Evolutionary conservation across 345 rosid genomes (phyloP), one percentile per base, ranked within the genome.

Genomic region (Diplotaxis tenuifolia): DNA sequence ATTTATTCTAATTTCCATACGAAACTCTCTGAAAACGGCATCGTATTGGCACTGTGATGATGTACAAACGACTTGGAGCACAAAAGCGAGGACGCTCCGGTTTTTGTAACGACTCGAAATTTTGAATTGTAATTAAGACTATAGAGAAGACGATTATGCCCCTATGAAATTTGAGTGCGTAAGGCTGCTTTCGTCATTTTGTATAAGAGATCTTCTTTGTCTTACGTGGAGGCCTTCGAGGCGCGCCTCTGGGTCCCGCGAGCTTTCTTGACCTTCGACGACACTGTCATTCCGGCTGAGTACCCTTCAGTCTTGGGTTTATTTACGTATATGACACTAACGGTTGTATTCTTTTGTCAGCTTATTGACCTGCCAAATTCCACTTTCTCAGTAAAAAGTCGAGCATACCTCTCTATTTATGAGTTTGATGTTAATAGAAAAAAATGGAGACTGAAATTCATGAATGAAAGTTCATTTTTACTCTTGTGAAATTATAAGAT

Each of bases 261-360:
- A 83, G 81, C 59, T 69, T 72, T 70, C 12, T 65, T 71, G 56
- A 14, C 70, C 68, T 71, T 79, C 80, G 72, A 75, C 56, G 57
- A 53, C 57, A 76, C 86, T 78, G 86, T 67, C 76, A 88, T 88
- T 81, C 76, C 85, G 88, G 81, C 88, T 82, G 68, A 7, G 11
- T 54, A 72, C 78, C 87, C 82, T 59, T 34, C 2, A 6, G 0
- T 1, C 29, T 47, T 42, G 0, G 0, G 2, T 2, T 1, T 45
- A 74, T 72, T 79, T 77, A 56, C 90, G 54, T 71, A 6, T 65
- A 7, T 83, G 52, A 82, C 84, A 65, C 79, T 84, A 62, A 83
- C 89, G 87, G 89, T 86, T 79, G 49, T 59, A 76, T 81, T 25
- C 55, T 78, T 49, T 81, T 79, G 76, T 81, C 72, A 4, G 42